Conservation (phyloP, 2,329 filamentous ascomycete species). For the Penicillium sp. region DNA sequence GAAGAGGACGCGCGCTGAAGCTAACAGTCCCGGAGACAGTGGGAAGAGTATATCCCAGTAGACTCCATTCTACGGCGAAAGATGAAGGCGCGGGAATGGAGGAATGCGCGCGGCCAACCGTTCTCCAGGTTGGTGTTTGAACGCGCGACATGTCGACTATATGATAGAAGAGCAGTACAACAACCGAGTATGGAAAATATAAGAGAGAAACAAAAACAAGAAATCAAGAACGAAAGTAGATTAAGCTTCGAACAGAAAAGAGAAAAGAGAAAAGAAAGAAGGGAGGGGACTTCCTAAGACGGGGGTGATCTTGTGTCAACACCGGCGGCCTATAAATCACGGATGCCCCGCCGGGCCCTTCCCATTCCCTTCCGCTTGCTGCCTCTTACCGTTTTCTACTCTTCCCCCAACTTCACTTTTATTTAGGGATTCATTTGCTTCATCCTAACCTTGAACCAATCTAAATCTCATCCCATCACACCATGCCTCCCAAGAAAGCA, state of each 20-base stretch:
- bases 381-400: constrained; percentile 28
- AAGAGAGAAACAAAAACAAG: neutral
- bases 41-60: neutral
- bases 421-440: constrained; percentile 13
- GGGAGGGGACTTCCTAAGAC: constrained; percentile 2
- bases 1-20: neutral
- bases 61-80: neutral
- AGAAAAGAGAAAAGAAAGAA: constrained; percentile 2
- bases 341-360: constrained; percentile 41
- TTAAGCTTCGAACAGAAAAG: constrained; percentile 1
- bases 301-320: constrained; percentile 44
- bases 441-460: constrained; percentile 8
- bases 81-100: constrained; percentile 7
- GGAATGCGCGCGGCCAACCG: constrained; percentile 17
- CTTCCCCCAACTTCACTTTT: constrained; percentile 11
- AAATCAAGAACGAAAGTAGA: neutral
- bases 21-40: neutral
- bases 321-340: constrained; percentile 43
- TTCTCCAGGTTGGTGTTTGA: neutral
- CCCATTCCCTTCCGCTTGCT: constrained; percentile 37
- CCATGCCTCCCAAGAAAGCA: constrained; percentile 67
- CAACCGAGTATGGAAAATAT: neutral
- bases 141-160: neutral
- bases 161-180: neutral
- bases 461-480: constrained; percentile 32